phyloP scores from a whole-genome alignment of 352 stramenopile genomes.

The Phytophthora multivora region DNA sequence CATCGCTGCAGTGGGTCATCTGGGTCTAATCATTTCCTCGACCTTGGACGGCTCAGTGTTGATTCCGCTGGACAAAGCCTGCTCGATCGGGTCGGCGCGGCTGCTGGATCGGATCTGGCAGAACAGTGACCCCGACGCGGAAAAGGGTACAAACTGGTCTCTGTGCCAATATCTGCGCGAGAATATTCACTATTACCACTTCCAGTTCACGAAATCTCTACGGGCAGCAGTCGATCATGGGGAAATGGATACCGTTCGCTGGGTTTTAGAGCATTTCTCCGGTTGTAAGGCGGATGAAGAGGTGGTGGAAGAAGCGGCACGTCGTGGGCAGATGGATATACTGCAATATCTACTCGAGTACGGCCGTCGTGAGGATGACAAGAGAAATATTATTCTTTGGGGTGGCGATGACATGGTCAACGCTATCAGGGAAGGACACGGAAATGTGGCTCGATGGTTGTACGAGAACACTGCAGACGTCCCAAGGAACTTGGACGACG shows the following conservation, averaged over 20 bases:
- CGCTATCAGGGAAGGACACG: conserved; percentile 5
- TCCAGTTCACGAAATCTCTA: conserved; percentile 17
- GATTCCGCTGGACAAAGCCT: conserved; percentile 15
- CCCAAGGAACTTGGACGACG: background rate
- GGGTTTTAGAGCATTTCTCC: conserved; percentile 17
- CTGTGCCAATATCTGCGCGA: conserved; percentile 7
- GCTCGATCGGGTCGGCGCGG: background rate
- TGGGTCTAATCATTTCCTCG: conserved; percentile 10
- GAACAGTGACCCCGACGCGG: conserved; percentile 5
- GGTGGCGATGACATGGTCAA: conserved; percentile 19
- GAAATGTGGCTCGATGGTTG: conserved; percentile 11
- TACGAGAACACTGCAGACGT: conserved; percentile 10
- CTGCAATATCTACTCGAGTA: conserved; percentile 18
- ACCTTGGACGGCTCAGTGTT: conserved; percentile 15
- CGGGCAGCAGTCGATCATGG: background rate
- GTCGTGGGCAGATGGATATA: conserved; percentile 9
- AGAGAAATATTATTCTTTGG: conserved; percentile 10
- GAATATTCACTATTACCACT: conserved; percentile 15
- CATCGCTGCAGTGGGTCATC: conserved; percentile 7
- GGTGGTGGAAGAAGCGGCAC: conserved; percentile 23
- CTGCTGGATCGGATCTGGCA: conserved; percentile 25
- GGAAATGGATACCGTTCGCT: conserved; percentile 12
- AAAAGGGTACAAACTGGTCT: conserved; percentile 9
- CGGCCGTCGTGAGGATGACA: background rate
- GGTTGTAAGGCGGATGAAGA: conserved; percentile 11